Base-by-base conservation (phyloP, 805 yeast species). In the Candida railenensis region DNA sequence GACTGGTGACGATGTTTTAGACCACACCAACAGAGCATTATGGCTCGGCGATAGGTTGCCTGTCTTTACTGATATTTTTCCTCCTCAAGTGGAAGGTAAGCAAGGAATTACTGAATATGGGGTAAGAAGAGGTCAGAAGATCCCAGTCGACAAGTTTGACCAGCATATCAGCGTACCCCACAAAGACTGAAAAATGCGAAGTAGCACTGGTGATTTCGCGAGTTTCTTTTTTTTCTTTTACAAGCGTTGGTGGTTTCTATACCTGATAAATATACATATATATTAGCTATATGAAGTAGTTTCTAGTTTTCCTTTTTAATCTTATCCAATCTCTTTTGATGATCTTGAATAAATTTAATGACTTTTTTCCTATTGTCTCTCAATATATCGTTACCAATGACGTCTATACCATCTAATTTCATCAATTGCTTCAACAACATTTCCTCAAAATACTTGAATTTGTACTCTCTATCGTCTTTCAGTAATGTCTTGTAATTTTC, bases 401-500 rank as follows among this genome's bases (percentile, higher is more conserved):
- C 73, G 49, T 83, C 86, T 32, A 87, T 71, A 2, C 78, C 82
- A 55, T 87, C 95, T 45, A 87, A 67, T 50, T 75, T 79, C 73
- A 87, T 74, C 53, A 86, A 63, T 51, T 83, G 73, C 58, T 85
- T 85, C 61, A 87, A 68, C 37, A 87, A 65, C 74, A 77, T 77
- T 61, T 87, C 95, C 55, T 82, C 85, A 60, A 72, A 81, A 59
- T 73, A 86, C 44, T 77, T 75, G 53, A 71, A 75, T 56, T 78
- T 76, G 60, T 80, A 84, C 48, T 64, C 62, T 32, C 63, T 59
- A 40, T 72, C 70, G 4, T 65, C 71, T 0, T 46, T 41, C 28
- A 53, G 53, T 56, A 65, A 62, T 2, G 45, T 25, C 41, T 56
- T 52, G 52, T 60, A 61, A 47, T 56, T 58, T 32, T 54, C 61